A percentile compares a stretch with the other conserved stretches of the same genome.
Conservation (phyloP, 768 basidiomycete species). For the Aureoboletus auriporus region DNA sequence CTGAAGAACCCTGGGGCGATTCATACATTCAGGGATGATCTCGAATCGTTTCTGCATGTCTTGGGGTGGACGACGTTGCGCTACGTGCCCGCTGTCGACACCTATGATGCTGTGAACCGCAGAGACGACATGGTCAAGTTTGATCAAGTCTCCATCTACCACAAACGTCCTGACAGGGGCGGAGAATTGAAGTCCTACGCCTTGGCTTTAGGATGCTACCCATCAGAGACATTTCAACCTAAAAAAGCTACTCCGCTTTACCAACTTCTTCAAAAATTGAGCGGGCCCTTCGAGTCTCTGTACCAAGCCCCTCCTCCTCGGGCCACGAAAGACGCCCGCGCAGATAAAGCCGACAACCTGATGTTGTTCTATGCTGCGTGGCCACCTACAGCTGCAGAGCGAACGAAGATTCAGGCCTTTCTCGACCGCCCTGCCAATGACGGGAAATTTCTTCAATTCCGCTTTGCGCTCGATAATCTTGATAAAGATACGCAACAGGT, state of each 20-base stretch:
- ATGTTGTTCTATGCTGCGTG: not conserved
- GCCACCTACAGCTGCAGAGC: no score
- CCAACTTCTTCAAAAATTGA: not conserved
- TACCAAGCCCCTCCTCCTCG: no score
- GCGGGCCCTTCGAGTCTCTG: not conserved
- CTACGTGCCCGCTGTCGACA: not conserved
- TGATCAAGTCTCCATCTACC: not conserved
- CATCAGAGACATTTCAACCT: not conserved
- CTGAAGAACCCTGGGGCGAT: constrained; percentile 11
- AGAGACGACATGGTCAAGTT: not conserved
- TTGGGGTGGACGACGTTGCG: not conserved
- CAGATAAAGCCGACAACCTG: no score
- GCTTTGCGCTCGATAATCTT: no score
- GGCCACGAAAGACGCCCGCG: no score
- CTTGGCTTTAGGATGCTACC: not conserved
- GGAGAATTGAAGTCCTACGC: not conserved
- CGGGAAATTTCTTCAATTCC: no score
- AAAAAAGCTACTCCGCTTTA: not conserved
- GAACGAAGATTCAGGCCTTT: no score
- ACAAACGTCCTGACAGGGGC: not conserved
- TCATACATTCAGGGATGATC: constrained; percentile 26
- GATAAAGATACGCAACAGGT: no score
- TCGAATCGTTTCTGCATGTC: constrained; percentile 27
- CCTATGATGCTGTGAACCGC: not conserved
- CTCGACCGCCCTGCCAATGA: no score